These are phyloP conservation scores for Shiraia sp. DNA, from an alignment of 2,329 filamentous ascomycete genomes.

Conservation along the genomic window DNA sequence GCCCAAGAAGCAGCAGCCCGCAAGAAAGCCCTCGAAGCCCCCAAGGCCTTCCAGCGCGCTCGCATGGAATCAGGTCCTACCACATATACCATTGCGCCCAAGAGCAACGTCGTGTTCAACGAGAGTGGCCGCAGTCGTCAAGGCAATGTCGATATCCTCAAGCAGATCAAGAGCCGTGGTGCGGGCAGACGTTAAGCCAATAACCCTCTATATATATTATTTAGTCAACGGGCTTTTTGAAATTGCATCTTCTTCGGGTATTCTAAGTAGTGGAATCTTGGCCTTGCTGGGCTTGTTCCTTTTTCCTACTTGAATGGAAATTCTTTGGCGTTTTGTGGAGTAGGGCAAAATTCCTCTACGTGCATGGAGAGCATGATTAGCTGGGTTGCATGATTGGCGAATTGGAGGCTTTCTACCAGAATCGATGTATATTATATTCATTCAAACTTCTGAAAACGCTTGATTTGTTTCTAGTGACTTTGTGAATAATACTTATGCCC, in stretches of 20 bases:
- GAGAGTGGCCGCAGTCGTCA: constrained; percentile 29
- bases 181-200: constrained; percentile 24
- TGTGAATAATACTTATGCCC: no score
- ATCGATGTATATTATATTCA: not conserved
- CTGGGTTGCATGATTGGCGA: constrained; percentile 3
- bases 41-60: constrained; percentile 60
- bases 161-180: constrained; percentile 33
- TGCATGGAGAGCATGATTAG: no score
- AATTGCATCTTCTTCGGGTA: not conserved
- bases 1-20: constrained; percentile 36
- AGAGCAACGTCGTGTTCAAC: constrained; percentile 52
- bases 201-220: not conserved
- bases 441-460: no score
- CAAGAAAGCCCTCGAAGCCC: constrained; percentile 57
- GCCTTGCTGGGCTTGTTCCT: no score
- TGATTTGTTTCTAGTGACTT: no score
- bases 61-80: constrained; percentile 62
- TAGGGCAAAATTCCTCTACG: no score
- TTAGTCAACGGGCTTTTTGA: not conserved
- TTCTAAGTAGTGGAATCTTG: not conserved
- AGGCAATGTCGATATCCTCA: constrained; percentile 36
- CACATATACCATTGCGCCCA: constrained; percentile 67
- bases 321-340: no score
- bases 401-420: not conserved
- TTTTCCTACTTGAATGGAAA: no score